phyloP scores from a whole-genome alignment of 441 rosid genomes.

The Geranium incanum region DNA sequence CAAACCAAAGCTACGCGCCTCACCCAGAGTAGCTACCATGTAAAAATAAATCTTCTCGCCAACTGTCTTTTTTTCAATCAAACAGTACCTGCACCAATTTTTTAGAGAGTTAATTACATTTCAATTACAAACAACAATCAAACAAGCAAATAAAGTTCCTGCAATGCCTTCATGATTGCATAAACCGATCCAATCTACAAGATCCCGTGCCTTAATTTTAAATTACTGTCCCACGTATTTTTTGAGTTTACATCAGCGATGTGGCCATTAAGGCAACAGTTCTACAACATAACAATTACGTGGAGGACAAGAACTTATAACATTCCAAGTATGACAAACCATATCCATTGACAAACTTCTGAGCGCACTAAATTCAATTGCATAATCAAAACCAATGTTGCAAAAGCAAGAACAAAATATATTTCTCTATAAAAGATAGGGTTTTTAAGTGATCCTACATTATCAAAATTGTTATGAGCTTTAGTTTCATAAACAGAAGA shows the following conservation, averaged over 20 bases:
- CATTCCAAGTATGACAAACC: background rate
- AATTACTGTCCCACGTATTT: background rate
- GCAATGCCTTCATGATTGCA: background rate
- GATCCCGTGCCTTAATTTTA: background rate
- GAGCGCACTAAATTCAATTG: background rate
- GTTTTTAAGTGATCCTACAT: background rate
- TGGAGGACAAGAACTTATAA: background rate
- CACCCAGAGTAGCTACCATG: background rate
- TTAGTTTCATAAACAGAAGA: background rate
- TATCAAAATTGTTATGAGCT: background rate
- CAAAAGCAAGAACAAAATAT: background rate
- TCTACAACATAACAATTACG: background rate
- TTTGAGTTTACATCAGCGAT: background rate
- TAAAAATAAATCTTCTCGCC: background rate
- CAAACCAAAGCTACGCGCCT: background rate
- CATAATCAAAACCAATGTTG: background rate
- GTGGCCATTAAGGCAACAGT: no score
- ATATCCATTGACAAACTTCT: background rate
- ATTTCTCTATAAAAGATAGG: background rate
- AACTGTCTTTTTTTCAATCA: background rate
- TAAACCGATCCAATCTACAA: background rate
- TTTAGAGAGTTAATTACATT: constrained; percentile 9
- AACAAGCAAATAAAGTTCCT: background rate
- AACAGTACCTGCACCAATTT: background rate
- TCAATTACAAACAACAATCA: background rate